Evolutionary conservation across 352 stramenopile species (phyloP).

Genomic region (Phytopythium oedochilum): DNA sequence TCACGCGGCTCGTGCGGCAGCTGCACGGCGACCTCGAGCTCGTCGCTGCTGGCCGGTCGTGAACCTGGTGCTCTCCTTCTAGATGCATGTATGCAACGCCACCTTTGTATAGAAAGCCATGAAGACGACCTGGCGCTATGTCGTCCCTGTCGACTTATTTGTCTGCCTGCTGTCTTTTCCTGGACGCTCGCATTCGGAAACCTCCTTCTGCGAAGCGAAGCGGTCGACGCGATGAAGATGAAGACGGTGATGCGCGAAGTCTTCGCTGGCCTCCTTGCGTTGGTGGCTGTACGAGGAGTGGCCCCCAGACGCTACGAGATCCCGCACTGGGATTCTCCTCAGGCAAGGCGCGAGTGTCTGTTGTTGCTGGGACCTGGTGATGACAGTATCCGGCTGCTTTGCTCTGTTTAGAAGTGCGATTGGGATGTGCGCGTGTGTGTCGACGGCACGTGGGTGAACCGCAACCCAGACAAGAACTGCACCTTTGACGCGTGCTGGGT

Average conservation of each 20-base stretch:
- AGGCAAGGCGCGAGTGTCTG: slow-evolving; percentile 24
- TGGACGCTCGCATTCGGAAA: background rate
- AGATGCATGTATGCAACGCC: background rate
- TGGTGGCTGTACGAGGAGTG: background rate
- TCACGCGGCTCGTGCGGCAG: slow-evolving; percentile 38
- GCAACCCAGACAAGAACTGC: slow-evolving; percentile 33
- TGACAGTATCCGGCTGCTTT: background rate
- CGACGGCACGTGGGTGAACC: slow-evolving; percentile 68
- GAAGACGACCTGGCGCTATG: background rate
- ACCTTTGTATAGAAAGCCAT: background rate
- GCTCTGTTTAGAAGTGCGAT: slow-evolving; percentile 28
- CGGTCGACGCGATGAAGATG: background rate
- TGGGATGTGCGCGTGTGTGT: slow-evolving; percentile 62
- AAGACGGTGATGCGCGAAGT: background rate
- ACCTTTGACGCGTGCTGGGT: slow-evolving; percentile 49
- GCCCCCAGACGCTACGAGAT: slow-evolving; percentile 1
- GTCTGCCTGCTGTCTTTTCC: background rate
- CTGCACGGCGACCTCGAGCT: slow-evolving; percentile 57
- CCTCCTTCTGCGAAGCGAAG: background rate
- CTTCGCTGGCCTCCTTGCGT: background rate
- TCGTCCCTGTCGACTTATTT: slow-evolving; percentile 12
- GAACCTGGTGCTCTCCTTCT: background rate
- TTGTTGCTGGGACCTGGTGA: background rate
- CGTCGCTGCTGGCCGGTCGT: slow-evolving; percentile 28
- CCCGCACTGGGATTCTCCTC: slow-evolving; percentile 22